These are phyloP conservation scores for Nitzschia sp. DNA, from an alignment of 108 stramenopile species.

Conservation along the genomic window DNA sequence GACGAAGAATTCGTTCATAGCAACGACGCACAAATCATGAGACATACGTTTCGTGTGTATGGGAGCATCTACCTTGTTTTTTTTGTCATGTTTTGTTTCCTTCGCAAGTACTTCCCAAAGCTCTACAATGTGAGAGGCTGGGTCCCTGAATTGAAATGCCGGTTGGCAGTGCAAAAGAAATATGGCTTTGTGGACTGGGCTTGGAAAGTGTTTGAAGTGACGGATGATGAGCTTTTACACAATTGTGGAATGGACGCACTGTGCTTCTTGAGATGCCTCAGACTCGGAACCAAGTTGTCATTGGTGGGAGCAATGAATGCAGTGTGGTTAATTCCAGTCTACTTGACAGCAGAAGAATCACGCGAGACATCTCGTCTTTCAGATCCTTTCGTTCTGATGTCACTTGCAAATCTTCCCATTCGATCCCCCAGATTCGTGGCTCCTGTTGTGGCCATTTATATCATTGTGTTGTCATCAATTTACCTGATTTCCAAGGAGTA, in stretches of 20 bases:
- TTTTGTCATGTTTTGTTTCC: constrained; percentile 39
- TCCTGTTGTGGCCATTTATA: constrained; percentile 44
- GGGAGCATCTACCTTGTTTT: constrained; percentile 43
- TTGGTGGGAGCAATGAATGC: constrained; percentile 45
- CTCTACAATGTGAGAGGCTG: constrained; percentile 56
- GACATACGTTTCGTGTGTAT: constrained; percentile 44
- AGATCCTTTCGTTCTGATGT: constrained; percentile 36
- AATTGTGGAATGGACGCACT: constrained; percentile 57
- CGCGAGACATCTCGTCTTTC: constrained; percentile 10
- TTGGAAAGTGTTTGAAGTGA: constrained; percentile 42
- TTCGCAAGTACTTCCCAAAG: constrained; percentile 39
- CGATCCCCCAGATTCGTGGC: constrained; percentile 29
- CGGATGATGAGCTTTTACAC: constrained; percentile 46
- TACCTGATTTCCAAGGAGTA: constrained; percentile 51
- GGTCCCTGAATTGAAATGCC: constrained; percentile 33
- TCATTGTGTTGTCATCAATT: constrained; percentile 47
- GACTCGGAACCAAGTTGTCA: constrained; percentile 39
- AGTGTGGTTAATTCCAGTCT: constrained; percentile 58
- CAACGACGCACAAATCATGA: constrained; percentile 35
- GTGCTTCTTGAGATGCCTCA: constrained; percentile 42
- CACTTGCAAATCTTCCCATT: constrained; percentile 38
- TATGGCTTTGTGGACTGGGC: constrained; percentile 52
- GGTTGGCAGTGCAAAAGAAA: constrained; percentile 38
- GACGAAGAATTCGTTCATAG: constrained; percentile 11
- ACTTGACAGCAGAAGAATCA: constrained; percentile 24